Percentiles rank a stretch among this genome's conserved stretches.
These are phyloP conservation scores for bread wheat (Triticum aestivum) DNA, from an alignment of 176 grass and related monocot species.

Conservation along the genomic window DNA sequence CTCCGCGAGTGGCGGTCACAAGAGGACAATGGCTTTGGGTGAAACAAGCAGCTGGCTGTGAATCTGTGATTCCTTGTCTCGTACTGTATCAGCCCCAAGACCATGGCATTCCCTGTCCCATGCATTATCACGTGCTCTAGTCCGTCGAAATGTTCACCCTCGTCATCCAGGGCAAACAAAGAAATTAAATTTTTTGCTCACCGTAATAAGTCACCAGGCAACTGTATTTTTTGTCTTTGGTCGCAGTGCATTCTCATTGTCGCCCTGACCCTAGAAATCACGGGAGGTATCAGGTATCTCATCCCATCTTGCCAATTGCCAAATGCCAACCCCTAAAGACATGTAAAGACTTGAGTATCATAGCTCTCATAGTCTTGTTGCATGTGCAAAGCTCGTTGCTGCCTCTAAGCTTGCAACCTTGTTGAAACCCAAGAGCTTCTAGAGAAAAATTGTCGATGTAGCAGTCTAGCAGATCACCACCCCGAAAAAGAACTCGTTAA, in stretches of 20 bases:
- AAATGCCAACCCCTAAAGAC: slow-evolving; percentile 37
- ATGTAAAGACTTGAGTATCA: neutral
- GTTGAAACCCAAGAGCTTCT: too few relatives aligned
- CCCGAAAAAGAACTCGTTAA: too few relatives aligned
- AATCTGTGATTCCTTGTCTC: neutral
- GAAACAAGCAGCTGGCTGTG: neutral
- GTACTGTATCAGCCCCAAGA: neutral
- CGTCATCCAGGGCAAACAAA: neutral
- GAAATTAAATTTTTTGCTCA: neutral
- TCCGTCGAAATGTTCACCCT: neutral
- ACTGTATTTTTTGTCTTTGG: slow-evolving; percentile 18
- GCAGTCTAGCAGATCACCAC: too few relatives aligned
- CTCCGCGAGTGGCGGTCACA: slow-evolving; percentile 15
- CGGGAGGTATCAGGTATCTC: neutral
- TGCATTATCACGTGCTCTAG: neutral
- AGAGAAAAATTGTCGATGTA: too few relatives aligned
- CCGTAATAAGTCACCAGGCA: slow-evolving; percentile 26
- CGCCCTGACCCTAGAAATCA: neutral
- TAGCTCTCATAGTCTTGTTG: too few relatives aligned
- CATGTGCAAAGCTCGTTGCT: too few relatives aligned
- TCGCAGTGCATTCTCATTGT: neutral
- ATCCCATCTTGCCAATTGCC: slow-evolving; percentile 21
- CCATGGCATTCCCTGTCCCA: neutral
- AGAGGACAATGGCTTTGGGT: slow-evolving; percentile 33
- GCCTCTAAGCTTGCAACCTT: too few relatives aligned